Percentiles rank a stretch among this genome's conserved stretches.
Evolutionary conservation across 306 rosid genomes (phyloP).

Genomic region (Glycine soja): DNA sequence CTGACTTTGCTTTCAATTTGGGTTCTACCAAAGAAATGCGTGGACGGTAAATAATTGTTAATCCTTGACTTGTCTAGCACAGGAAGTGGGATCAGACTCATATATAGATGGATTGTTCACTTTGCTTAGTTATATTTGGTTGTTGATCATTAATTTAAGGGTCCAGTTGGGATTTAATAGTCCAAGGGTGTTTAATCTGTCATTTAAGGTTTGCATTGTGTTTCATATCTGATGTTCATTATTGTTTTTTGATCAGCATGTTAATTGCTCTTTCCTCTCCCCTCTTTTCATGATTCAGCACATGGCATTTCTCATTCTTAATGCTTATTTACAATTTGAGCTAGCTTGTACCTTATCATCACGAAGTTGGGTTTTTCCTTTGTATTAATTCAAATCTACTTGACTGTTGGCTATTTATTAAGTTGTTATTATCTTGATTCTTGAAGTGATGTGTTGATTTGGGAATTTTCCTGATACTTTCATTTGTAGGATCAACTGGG

Average conservation of each 20-base stretch:
- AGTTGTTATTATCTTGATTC: conserved; percentile 23
- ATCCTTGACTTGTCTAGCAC: conserved; percentile 38
- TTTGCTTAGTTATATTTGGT: conserved; percentile 18
- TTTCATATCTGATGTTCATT: conserved; percentile 7
- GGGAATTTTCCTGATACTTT: conserved; percentile 41
- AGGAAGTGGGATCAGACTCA: conserved; percentile 34
- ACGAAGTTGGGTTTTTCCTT: conserved; percentile 20
- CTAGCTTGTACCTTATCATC: background rate
- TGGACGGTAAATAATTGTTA: conserved; percentile 67
- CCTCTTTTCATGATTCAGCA: conserved; percentile 19
- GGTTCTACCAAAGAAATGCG: conserved; percentile 71
- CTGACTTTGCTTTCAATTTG: conserved; percentile 80
- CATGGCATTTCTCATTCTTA: conserved; percentile 21
- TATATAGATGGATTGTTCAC: conserved; percentile 32
- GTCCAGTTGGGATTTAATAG: conserved; percentile 2
- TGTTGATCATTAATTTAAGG: conserved; percentile 30
- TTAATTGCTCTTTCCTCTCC: background rate
- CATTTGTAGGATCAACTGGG: conserved; percentile 88
- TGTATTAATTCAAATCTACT: conserved; percentile 3
- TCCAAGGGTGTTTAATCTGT: conserved; percentile 23
- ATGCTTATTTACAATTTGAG: conserved; percentile 20
- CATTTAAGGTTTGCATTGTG: conserved; percentile 28
- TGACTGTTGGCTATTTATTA: background rate
- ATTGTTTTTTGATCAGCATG: background rate
- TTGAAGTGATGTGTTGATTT: conserved; percentile 45